Percentiles rank a stretch among this genome's conserved stretches.
Conservation (phyloP, 441 rosid genomes). For the Adansonia madagascariensis region DNA sequence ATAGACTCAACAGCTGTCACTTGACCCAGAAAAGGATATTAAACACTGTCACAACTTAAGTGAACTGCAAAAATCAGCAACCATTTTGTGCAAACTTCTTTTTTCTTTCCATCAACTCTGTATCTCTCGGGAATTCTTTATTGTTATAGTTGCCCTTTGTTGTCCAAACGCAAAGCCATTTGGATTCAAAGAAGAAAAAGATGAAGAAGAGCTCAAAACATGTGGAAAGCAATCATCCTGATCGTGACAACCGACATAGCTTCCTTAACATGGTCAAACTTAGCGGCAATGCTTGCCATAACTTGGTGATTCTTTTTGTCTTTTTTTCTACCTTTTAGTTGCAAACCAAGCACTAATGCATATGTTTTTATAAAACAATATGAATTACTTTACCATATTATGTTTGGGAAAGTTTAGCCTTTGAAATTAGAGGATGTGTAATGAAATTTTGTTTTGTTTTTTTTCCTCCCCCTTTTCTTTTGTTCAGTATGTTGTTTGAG, state of each 20-base stretch:
- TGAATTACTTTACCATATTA: not conserved
- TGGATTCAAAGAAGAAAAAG: not conserved
- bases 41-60: no score
- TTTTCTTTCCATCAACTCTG: not conserved
- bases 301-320: not conserved
- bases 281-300: not conserved
- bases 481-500: not conserved
- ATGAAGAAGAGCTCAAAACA: not conserved
- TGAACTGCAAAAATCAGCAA: no score
- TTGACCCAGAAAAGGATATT: not conserved
- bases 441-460: not conserved
- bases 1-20: not conserved
- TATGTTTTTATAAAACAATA: no score
- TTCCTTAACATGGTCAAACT: slow-evolving; percentile 7
- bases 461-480: not conserved
- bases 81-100: no score
- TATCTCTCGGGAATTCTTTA: no score
- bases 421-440: not conserved
- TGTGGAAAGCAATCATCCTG: not conserved
- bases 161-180: not conserved
- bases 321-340: not conserved
- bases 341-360: not conserved
- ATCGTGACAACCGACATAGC: slow-evolving; percentile 16
- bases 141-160: not conserved
- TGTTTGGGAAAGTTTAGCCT: not conserved